Evolutionary conservation across 495 filamentous ascomycete species (phyloP).

Genomic region (Talaromyces nanjingensis): DNA sequence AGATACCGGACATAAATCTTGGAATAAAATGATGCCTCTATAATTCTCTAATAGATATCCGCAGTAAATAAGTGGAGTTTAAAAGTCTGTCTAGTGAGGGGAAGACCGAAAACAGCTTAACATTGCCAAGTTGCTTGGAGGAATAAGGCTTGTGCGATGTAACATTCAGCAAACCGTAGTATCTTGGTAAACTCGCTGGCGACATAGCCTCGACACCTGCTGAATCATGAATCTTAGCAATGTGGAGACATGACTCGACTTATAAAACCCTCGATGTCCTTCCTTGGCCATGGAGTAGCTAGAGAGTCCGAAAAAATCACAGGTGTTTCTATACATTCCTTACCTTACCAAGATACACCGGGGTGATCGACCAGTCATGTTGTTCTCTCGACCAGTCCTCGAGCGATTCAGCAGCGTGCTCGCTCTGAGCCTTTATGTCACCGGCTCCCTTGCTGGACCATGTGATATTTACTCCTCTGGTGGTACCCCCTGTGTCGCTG

Average conservation of each 20-base stretch:
- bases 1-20: neutral
- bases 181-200: neutral
- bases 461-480: slow-evolving; percentile 50
- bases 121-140: neutral
- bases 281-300: neutral
- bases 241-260: neutral
- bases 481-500: slow-evolving; percentile 48
- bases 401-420: slow-evolving; percentile 20
- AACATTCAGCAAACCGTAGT: neutral
- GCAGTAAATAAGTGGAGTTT: neutral
- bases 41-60: neutral
- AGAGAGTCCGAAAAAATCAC: neutral
- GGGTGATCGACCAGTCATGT: neutral
- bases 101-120: neutral
- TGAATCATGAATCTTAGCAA: neutral
- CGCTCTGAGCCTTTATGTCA: slow-evolving; percentile 33
- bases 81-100: neutral
- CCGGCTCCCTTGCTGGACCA: slow-evolving; percentile 40
- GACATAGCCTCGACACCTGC: neutral
- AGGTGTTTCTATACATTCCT: neutral
- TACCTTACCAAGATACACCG: neutral
- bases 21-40: neutral
- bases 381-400: neutral
- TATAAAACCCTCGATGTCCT: neutral
- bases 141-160: neutral